phyloP scores from a whole-genome alignment of 306 rosid genomes.

The Fagus sylvatica region DNA sequence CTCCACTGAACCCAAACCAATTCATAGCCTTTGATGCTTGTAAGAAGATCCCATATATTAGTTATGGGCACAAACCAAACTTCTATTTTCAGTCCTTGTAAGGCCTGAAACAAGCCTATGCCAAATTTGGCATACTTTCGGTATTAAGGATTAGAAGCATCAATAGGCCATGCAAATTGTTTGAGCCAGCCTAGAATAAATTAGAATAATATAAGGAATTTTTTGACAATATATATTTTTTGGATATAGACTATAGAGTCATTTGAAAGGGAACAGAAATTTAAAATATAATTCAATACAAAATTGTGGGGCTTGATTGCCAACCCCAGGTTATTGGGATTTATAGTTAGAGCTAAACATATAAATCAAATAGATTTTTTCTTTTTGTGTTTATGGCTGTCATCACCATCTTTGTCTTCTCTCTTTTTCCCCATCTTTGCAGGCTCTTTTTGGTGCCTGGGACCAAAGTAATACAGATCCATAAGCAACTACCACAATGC shows the following conservation, averaged over 20 bases:
- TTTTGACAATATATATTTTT: too few relatives aligned
- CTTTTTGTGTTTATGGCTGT: slow-evolving; percentile 39
- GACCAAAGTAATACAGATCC: slow-evolving; percentile 7
- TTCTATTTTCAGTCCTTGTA: too few relatives aligned
- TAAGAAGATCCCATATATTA: too few relatives aligned
- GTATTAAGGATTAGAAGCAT: not conserved
- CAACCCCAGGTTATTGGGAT: slow-evolving; percentile 15
- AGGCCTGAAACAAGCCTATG: too few relatives aligned
- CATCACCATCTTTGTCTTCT: slow-evolving; percentile 38
- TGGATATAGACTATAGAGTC: too few relatives aligned
- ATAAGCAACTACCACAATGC: not conserved
- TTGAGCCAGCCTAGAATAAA: too few relatives aligned
- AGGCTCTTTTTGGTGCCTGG: slow-evolving; percentile 53
- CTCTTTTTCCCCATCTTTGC: slow-evolving; percentile 26
- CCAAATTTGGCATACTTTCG: not conserved
- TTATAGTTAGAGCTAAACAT: slow-evolving; percentile 5
- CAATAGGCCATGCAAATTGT: not conserved
- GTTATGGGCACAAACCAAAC: too few relatives aligned
- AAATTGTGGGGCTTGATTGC: slow-evolving; percentile 32
- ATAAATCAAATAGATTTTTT: slow-evolving; percentile 30
- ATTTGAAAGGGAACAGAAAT: not conserved
- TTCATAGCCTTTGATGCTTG: too few relatives aligned
- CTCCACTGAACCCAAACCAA: too few relatives aligned
- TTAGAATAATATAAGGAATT: too few relatives aligned
- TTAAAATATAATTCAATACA: slow-evolving; percentile 22